These are phyloP conservation scores for Mallotus repandus DNA, from an alignment of 441 rosid species.

Conservation along the genomic window DNA sequence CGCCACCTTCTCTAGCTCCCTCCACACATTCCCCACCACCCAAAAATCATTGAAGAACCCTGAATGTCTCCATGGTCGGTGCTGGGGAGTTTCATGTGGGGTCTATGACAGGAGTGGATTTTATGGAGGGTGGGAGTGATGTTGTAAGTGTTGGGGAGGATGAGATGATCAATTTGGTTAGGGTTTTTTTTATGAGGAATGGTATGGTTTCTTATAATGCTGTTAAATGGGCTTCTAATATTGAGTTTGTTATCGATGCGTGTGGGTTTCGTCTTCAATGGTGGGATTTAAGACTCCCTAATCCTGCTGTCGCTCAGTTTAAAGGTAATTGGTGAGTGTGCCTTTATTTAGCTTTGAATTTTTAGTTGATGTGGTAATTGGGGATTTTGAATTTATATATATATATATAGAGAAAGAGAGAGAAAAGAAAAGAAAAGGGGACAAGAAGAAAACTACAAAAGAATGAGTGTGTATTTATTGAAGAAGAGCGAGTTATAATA, in stretches of 20 bases:
- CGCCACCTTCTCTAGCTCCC: slow-evolving; percentile 54
- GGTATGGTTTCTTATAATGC: slow-evolving; percentile 75
- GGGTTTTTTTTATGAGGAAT: slow-evolving; percentile 54
- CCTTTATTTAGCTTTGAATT: too few species aligned
- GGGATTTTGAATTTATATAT: too few species aligned
- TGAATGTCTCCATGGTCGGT: slow-evolving; percentile 35
- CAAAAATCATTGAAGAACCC: slow-evolving; percentile 19
- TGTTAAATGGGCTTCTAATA: slow-evolving; percentile 81
- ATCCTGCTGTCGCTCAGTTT: too few species aligned
- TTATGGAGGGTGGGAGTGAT: slow-evolving; percentile 56
- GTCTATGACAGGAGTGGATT: slow-evolving; percentile 55
- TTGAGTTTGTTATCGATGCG: slow-evolving; percentile 86
- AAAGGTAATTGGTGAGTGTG: too few species aligned
- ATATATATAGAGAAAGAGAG: too few species aligned
- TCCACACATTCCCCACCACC: slow-evolving; percentile 48
- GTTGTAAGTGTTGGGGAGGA: slow-evolving; percentile 83
- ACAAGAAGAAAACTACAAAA: too few species aligned
- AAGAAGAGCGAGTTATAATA: too few species aligned
- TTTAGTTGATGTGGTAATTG: too few species aligned
- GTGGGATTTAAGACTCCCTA: too few species aligned
- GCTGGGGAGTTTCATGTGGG: slow-evolving; percentile 59
- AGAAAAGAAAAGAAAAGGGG: too few species aligned
- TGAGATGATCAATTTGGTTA: slow-evolving; percentile 84
- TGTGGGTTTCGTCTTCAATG: slow-evolving; percentile 72
- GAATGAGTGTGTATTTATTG: too few species aligned